Base-by-base conservation (phyloP, 306 rosid genomes). In the Mimosa pudica region DNA sequence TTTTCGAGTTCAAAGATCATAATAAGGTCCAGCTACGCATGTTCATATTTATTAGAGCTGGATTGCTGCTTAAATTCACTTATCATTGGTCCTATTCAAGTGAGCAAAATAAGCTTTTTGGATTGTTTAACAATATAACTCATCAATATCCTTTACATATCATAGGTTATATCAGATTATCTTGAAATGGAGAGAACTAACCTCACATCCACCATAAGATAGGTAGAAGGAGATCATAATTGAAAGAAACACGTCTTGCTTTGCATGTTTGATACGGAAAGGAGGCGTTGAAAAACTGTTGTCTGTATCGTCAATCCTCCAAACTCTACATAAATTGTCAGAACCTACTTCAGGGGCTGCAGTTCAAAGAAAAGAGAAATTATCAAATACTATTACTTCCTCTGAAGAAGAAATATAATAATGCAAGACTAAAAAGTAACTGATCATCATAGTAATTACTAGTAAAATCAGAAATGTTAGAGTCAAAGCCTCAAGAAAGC, bases 221-320 rank as follows among this genome's bases (percentile, higher is more conserved):
- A 92, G 79, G 89, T 89, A 89, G 87, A 94, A 92, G 4, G 98
- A 91, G 73, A 94, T 82, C 98, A 94, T 90, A 81, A 94, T 81
- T 33, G 97, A 90, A 84, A 94, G 93, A 75, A 89, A 88, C 76
- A 90, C 85, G 42, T 94, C 97, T 90, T 94, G 98, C 84, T 97
- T 92, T 47, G 98, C 97, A 81, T 89, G 87, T 87, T 73, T 90
- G 87, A 92, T 88, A 74, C 79, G 91, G 62, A 94, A 94, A 32
- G 97, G 92, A 42, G 90, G 97, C 51, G 97, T 92, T 71, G 93
- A 92, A 79, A 94, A 94, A 87, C 98, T 94, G 83, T 94, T 94
- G 87, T 94, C 98, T 35, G 82, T 78, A 83, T 94, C 98, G 74
- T 94, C 91, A 66, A 94, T 90, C 87, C 82, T 88, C 98, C 98